These are phyloP conservation scores for Neurospora africana DNA, from an alignment of 495 filamentous ascomycete species.

Conservation along the genomic window DNA sequence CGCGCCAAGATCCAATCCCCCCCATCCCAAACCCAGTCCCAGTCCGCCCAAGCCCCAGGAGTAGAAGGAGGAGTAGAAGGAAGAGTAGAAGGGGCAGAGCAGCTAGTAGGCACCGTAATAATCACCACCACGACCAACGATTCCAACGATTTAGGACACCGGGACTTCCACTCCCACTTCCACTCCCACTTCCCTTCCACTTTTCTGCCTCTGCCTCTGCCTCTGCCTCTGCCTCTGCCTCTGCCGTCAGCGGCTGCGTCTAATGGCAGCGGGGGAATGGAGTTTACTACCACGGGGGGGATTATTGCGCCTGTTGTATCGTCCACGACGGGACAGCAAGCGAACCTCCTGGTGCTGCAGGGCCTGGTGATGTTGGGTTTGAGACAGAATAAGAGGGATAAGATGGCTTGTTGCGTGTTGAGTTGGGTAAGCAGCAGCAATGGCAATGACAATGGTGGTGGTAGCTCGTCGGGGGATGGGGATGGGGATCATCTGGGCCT, in stretches of 20 bases:
- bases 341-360: conserved; percentile 53
- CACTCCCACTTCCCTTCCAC: too few species aligned
- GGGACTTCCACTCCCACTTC: too few species aligned
- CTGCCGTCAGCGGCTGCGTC: neutral
- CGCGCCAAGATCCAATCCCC: conserved; percentile 55
- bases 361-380: conserved; percentile 73
- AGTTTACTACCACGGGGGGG: conserved; percentile 41
- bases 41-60: too few species aligned
- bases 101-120: conserved; percentile 69
- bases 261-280: conserved; percentile 35
- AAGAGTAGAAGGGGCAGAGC: conserved; percentile 43
- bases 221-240: too few species aligned
- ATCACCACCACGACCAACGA: too few species aligned
- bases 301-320: conserved; percentile 69
- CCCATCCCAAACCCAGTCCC: too few species aligned
- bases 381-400: conserved; percentile 68
- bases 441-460: neutral
- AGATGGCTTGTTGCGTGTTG: conserved; percentile 45
- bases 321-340: conserved; percentile 7
- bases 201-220: too few species aligned
- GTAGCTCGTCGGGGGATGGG: neutral
- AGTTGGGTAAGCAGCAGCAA: conserved; percentile 49
- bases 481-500: neutral
- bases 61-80: too few species aligned
- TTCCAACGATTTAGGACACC: conserved; percentile 55